A percentile compares a stretch with the other conserved stretches of the same genome.
Conservation (phyloP, 2,329 filamentous ascomycete species). For the Colletotrichum sp. region DNA sequence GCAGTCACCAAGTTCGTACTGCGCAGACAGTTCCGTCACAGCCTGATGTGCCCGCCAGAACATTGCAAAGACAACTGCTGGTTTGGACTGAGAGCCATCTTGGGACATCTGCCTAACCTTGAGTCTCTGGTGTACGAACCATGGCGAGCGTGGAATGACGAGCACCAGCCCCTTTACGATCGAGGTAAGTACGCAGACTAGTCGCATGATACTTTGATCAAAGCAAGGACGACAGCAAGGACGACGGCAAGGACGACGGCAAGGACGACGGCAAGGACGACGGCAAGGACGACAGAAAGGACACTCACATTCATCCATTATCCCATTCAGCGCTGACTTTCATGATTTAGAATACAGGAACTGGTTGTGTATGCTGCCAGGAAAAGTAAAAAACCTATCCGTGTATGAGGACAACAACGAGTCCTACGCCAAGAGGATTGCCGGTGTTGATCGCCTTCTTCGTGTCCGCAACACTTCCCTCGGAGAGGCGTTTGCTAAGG, state of each 20-base stretch:
- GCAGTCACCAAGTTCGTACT: not conserved
- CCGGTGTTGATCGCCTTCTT: not conserved
- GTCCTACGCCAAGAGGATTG: not conserved
- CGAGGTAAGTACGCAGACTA: not conserved
- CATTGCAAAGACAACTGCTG: no score
- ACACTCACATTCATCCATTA: not conserved
- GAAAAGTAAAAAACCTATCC: not conserved
- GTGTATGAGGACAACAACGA: not conserved
- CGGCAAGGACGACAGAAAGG: not conserved
- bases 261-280: not conserved
- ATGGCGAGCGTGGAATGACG: not conserved
- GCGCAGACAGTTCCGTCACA: not conserved
- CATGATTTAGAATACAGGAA: not conserved
- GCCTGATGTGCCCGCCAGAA: not conserved
- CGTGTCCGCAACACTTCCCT: not conserved
- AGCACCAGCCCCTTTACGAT: not conserved
- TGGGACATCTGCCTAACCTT: not conserved
- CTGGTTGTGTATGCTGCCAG: no score
- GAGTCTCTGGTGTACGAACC: not conserved
- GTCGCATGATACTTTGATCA: no score
- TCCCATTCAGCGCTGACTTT: not conserved
- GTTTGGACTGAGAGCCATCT: no score
- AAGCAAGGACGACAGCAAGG: not conserved
- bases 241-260: not conserved
- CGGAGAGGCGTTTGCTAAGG: accelerated